phyloP scores from a whole-genome alignment of 768 basidiomycete genomes.

The Psilocybe azurescens region DNA sequence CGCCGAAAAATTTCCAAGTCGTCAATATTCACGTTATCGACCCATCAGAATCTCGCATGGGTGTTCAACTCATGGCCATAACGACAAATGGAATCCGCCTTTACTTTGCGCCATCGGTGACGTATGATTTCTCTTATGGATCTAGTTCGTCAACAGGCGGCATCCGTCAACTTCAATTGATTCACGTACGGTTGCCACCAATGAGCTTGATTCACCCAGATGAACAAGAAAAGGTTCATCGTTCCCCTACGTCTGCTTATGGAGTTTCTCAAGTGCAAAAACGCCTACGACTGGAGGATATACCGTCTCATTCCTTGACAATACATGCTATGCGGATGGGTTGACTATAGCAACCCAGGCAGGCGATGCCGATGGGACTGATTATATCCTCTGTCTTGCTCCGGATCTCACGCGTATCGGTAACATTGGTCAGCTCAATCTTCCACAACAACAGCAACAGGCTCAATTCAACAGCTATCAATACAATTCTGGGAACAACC shows the following conservation, averaged over 20 bases:
- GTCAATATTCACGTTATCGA: conserved; percentile 73
- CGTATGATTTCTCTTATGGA: conserved; percentile 56
- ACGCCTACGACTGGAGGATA: conserved; percentile 61
- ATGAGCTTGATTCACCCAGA: conserved; percentile 79
- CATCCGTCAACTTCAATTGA: conserved; percentile 60
- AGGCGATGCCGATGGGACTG: conserved; percentile 74
- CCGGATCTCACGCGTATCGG: conserved; percentile 80
- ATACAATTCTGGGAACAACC: conserved; percentile 41
- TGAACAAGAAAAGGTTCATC: conserved; percentile 59
- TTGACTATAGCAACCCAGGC: conserved; percentile 73
- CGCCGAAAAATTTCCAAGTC: conserved; percentile 73
- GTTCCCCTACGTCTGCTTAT: conserved; percentile 53
- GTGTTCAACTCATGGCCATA: conserved; percentile 79
- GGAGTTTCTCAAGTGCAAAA: conserved; percentile 47
- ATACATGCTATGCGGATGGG: conserved; percentile 69
- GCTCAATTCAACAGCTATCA: conserved; percentile 41
- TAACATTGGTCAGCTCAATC: conserved; percentile 66
- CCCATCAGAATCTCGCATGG: conserved; percentile 67
- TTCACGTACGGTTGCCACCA: conserved; percentile 83
- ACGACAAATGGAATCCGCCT: conserved; percentile 84
- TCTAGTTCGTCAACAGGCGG: conserved; percentile 34
- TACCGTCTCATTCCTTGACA: conserved; percentile 61
- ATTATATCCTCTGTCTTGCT: conserved; percentile 76
- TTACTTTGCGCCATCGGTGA: conserved; percentile 72
- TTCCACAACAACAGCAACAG: conserved; percentile 47